Percentiles rank a stretch among this genome's conserved stretches.
Evolutionary conservation across 1,284 basidiomycete species (phyloP).

Genomic region (Lignosus rhinocerotis): DNA sequence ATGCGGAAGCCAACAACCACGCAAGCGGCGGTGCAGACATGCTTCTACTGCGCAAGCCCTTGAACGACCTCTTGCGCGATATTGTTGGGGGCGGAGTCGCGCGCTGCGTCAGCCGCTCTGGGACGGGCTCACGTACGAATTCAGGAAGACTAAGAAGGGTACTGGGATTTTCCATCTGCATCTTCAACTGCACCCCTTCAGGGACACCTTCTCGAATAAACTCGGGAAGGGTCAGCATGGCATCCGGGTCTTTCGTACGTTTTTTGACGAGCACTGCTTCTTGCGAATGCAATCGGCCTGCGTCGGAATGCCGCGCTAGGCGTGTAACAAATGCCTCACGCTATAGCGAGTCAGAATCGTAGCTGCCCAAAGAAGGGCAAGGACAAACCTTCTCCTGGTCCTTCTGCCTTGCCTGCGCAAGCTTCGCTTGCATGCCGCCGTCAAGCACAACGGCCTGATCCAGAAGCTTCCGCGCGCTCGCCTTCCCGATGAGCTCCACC

Average conservation of each 20-base stretch:
- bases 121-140: slow-evolving; percentile 48
- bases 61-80: slow-evolving; percentile 30
- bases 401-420: slow-evolving; percentile 53
- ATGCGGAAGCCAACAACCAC: slow-evolving; percentile 52
- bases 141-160: slow-evolving; percentile 61
- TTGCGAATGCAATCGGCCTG: slow-evolving; percentile 69
- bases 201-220: slow-evolving; percentile 62
- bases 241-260: slow-evolving; percentile 52
- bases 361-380: slow-evolving; percentile 3
- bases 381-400: slow-evolving; percentile 60
- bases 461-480: slow-evolving; percentile 63
- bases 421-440: slow-evolving; percentile 51
- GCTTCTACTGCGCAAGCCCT: slow-evolving; percentile 53
- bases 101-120: slow-evolving; percentile 14
- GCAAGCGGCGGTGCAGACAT: slow-evolving; percentile 71
- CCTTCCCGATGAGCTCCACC: slow-evolving; percentile 70
- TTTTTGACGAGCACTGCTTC: slow-evolving; percentile 51
- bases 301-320: slow-evolving; percentile 63
- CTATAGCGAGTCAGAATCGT: slow-evolving; percentile 36
- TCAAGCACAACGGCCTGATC: slow-evolving; percentile 71
- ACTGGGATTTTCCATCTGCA: slow-evolving; percentile 43
- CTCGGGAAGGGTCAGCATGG: slow-evolving; percentile 60
- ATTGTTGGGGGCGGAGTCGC: slow-evolving; percentile 30
- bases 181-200: slow-evolving; percentile 27
- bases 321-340: slow-evolving; percentile 71